Evolutionary conservation across 2,329 filamentous ascomycete genomes (phyloP).

Genomic region (Ceratocystis lukuohia): DNA sequence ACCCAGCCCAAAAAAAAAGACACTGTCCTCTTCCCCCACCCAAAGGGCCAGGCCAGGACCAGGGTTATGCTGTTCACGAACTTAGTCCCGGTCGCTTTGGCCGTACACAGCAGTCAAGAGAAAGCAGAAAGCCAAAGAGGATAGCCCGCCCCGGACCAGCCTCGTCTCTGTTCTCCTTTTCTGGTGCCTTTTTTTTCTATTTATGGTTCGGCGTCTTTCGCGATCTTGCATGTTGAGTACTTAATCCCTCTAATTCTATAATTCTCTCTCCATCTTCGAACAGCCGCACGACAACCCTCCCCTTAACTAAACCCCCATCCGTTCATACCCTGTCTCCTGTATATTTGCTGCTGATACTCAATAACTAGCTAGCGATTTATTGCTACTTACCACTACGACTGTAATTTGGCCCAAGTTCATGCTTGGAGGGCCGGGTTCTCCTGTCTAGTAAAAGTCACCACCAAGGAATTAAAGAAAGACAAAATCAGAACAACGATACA

Average conservation of each 20-base stretch:
- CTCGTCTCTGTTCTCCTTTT: not conserved
- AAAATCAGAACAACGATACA: not conserved
- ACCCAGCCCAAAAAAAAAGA: not conserved
- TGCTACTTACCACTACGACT: not conserved
- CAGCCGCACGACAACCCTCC: not conserved
- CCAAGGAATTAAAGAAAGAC: not conserved
- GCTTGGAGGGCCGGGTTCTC: constrained; percentile 6
- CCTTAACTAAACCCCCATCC: not conserved
- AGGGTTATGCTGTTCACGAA: not conserved
- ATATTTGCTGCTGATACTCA: not conserved
- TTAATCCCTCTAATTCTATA: not conserved
- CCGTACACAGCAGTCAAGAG: not conserved
- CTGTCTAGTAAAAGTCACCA: not conserved
- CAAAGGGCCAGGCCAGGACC: not conserved
- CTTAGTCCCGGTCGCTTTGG: not conserved
- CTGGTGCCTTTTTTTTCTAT: not conserved
- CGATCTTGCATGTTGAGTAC: not conserved
- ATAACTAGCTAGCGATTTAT: not conserved
- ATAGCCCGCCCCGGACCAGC: not conserved
- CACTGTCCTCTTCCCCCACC: not conserved
- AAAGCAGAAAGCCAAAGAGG: not conserved
- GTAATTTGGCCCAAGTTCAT: constrained; percentile 7
- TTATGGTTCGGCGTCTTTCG: not conserved
- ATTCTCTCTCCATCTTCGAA: not conserved
- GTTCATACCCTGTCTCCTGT: not conserved